These are phyloP conservation scores for Cafeteria roenbergensis DNA, from an alignment of 108 stramenopile genomes.

Conservation along the genomic window DNA sequence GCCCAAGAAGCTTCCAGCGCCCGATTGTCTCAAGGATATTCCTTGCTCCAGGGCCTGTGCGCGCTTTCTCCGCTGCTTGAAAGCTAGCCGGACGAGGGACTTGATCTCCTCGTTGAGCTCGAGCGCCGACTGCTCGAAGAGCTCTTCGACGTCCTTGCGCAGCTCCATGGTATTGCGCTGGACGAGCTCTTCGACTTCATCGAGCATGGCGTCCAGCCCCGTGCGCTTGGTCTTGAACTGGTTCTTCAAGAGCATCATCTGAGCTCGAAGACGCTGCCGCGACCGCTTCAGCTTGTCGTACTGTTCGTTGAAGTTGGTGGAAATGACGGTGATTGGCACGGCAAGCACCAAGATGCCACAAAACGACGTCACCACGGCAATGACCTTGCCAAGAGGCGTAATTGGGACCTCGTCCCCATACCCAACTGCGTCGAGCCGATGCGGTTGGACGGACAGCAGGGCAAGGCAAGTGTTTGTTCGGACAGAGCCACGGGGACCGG, in stretches of 20 bases:
- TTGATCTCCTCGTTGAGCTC: constrained; percentile 11
- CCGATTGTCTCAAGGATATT: too few species aligned
- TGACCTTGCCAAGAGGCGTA: constrained; percentile 2
- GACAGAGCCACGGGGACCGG: too few species aligned
- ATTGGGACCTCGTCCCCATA: constrained; percentile 19
- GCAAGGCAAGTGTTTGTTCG: too few species aligned
- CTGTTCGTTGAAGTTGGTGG: constrained; percentile 14
- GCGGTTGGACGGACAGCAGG: too few species aligned
- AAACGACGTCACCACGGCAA: constrained; percentile 8
- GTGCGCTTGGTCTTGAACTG: constrained; percentile 1
- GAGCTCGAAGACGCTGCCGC: not conserved
- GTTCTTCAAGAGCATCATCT: not conserved
- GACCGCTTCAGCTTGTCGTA: constrained; percentile 12
- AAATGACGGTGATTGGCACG: not conserved
- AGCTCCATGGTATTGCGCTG: constrained; percentile 4
- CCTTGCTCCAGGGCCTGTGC: too few species aligned
- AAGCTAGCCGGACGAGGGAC: constrained; percentile 6
- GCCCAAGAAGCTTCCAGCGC: too few species aligned
- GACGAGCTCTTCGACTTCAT: constrained; percentile 11
- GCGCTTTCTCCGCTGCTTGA: not conserved
- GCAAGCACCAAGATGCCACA: constrained; percentile 13
- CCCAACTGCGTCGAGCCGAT: too few species aligned
- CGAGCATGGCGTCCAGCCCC: constrained; percentile 8
- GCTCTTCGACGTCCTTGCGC: not conserved
- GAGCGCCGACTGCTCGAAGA: not conserved